Percentiles rank a stretch among this genome's conserved stretches.
Conservation (phyloP, 768 basidiomycete species). For the Boletus rubescentipes region DNA sequence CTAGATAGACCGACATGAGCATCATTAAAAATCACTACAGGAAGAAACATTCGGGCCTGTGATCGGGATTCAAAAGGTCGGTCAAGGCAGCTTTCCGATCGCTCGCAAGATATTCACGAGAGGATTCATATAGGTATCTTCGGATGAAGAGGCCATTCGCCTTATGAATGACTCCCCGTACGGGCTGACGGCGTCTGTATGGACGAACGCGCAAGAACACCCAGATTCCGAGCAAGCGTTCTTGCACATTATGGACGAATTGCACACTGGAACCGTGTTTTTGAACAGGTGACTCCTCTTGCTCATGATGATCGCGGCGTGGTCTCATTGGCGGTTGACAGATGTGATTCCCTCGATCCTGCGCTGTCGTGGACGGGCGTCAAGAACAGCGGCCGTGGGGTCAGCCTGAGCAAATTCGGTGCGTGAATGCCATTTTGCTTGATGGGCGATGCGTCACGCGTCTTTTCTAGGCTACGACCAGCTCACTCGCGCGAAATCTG, state of each 20-base stretch:
- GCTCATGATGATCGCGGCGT: too few relatives aligned
- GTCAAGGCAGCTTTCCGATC: neutral
- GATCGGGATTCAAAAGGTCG: conserved; percentile 88
- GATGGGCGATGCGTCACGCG: neutral
- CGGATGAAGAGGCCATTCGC: conserved; percentile 82
- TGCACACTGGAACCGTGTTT: conserved; percentile 92
- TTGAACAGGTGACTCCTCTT: conserved; percentile 64
- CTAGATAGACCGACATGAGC: neutral
- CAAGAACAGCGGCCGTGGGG: conserved; percentile 89
- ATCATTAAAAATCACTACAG: conserved; percentile 32
- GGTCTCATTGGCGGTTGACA: conserved; percentile 25
- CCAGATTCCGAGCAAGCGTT: conserved; percentile 69
- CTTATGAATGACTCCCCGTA: conserved; percentile 98
- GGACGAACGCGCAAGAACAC: conserved; percentile 73
- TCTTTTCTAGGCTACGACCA: conserved; percentile 75
- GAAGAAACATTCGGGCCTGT: conserved; percentile 94
- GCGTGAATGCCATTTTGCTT: conserved; percentile 20
- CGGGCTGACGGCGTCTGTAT: conserved; percentile 91
- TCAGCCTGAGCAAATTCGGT: conserved; percentile 91
- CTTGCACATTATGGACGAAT: conserved; percentile 54
- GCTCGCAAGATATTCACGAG: neutral
- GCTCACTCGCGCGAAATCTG: conserved; percentile 74
- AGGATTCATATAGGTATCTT: conserved; percentile 51
- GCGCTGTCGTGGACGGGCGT: conserved; percentile 94
- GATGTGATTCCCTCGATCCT: conserved; percentile 90